Evolutionary conservation across 2,329 filamentous ascomycete genomes (phyloP).

Genomic region (Cordyceps javanica): DNA sequence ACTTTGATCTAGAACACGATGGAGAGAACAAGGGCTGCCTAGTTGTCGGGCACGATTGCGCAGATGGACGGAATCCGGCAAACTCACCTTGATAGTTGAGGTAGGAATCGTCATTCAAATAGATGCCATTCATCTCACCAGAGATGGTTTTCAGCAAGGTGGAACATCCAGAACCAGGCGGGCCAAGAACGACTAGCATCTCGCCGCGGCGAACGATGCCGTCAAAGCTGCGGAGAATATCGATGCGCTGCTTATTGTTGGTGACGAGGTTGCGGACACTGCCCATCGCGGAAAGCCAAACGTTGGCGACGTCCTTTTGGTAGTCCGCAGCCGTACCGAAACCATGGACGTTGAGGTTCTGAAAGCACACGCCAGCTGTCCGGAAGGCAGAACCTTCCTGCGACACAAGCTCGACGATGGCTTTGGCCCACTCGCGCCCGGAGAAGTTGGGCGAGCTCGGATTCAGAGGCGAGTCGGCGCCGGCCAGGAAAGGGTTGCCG

Average conservation of each 20-base stretch:
- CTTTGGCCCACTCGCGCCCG: slow-evolving; percentile 49
- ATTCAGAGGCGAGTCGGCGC: slow-evolving; percentile 40
- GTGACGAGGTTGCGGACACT: slow-evolving; percentile 45
- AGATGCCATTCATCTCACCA: slow-evolving; percentile 72
- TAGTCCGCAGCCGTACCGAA: slow-evolving; percentile 63
- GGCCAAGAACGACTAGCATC: slow-evolving; percentile 66
- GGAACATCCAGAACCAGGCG: slow-evolving; percentile 64
- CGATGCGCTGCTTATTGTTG: slow-evolving; percentile 47
- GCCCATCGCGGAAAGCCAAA: slow-evolving; percentile 39
- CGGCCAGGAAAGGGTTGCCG: slow-evolving; percentile 42
- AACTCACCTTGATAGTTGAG: slow-evolving; percentile 68
- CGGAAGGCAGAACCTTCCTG: slow-evolving; percentile 47
- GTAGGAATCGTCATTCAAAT: slow-evolving; percentile 59
- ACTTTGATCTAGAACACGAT: background rate
- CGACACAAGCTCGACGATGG: slow-evolving; percentile 41
- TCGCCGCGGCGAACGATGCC: slow-evolving; percentile 61
- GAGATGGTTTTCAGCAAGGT: slow-evolving; percentile 77
- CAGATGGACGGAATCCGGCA: background rate
- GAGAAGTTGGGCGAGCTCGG: slow-evolving; percentile 43
- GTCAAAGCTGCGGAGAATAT: slow-evolving; percentile 60
- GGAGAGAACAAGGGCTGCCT: background rate
- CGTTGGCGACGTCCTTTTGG: slow-evolving; percentile 57
- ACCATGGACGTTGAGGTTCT: slow-evolving; percentile 60
- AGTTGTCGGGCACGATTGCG: background rate
- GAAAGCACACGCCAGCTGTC: slow-evolving; percentile 56